Percentiles rank a stretch among this genome's conserved stretches.
Conservation (phyloP, 176 grass and related monocot genomes). For the Paspalum notatum region DNA sequence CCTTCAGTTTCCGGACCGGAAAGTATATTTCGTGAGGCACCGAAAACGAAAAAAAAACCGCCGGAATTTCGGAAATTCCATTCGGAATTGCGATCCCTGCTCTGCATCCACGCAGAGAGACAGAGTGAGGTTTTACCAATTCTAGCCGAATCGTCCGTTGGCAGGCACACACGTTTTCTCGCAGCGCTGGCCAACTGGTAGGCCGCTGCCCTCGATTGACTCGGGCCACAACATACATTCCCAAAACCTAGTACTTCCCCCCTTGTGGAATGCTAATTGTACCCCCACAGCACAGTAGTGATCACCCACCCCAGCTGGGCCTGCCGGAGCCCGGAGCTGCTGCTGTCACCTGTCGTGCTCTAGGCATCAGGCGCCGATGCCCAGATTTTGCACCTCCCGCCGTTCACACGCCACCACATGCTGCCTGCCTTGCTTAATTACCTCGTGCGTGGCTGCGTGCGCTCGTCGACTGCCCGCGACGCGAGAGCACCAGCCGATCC, state of each 20-base stretch:
- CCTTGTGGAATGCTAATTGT: neutral
- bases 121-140: neutral
- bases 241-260: slow-evolving; percentile 37
- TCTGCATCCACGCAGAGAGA: too few relatives aligned
- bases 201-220: neutral
- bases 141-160: neutral
- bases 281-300: neutral
- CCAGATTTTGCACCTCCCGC: slow-evolving; percentile 1
- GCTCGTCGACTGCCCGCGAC: too few relatives aligned
- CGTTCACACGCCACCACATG: slow-evolving; percentile 19
- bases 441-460: neutral
- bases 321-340: neutral
- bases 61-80: too few relatives aligned
- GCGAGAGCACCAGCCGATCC: neutral
- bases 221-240: neutral
- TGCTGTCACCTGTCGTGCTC: slow-evolving; percentile 14
- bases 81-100: too few relatives aligned
- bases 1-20: too few relatives aligned
- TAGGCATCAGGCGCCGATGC: slow-evolving; percentile 26
- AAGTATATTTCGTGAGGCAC: too few relatives aligned
- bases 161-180: slow-evolving; percentile 17
- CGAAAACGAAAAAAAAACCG: too few relatives aligned
- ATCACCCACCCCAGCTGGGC: neutral
- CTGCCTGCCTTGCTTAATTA: neutral
- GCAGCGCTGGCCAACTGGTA: neutral